Percentiles rank a stretch among this genome's conserved stretches.
Evolutionary conservation across 352 stramenopile genomes (phyloP).

Genomic region (Chrysophaeum taylorii): DNA sequence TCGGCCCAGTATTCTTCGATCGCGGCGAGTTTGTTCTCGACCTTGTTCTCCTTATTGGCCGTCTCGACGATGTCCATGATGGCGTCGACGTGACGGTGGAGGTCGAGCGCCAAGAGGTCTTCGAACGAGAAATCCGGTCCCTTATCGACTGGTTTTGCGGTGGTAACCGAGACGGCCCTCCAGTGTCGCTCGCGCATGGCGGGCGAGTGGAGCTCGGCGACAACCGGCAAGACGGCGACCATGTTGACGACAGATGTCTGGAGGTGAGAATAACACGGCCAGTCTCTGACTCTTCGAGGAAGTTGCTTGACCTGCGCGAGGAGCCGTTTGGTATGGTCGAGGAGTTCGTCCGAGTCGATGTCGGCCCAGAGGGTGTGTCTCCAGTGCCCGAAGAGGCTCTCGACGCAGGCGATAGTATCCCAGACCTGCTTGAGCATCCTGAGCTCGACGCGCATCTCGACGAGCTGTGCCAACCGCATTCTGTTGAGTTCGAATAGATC

Average conservation of each 20-base stretch:
- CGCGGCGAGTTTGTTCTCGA: constrained; percentile 63
- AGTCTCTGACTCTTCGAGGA: constrained; percentile 50
- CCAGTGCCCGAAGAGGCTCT: constrained; percentile 58
- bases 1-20: constrained; percentile 64
- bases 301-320: constrained; percentile 37
- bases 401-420: constrained; percentile 64
- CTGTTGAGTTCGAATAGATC: constrained; percentile 37
- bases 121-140: constrained; percentile 55
- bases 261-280: constrained; percentile 63
- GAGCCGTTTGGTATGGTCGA: constrained; percentile 61
- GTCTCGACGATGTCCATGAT: constrained; percentile 75
- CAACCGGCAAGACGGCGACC: constrained; percentile 63
- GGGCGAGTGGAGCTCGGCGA: constrained; percentile 80
- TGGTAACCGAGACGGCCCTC: constrained; percentile 59
- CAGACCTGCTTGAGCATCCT: constrained; percentile 68
- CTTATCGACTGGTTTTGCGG: constrained; percentile 35
- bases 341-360: constrained; percentile 58
- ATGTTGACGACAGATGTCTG: constrained; percentile 65
- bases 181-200: constrained; percentile 82
- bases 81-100: constrained; percentile 71
- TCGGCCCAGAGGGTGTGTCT: constrained; percentile 63
- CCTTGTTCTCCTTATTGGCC: constrained; percentile 73
- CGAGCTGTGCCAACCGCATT: constrained; percentile 46
- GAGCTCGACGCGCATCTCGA: constrained; percentile 53
- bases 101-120: constrained; percentile 67